Evolutionary conservation across 2,329 filamentous ascomycete genomes (phyloP), one percentile per base, ranked within the genome.

Genomic region (Cladosporium austrohemisphaericum): DNA sequence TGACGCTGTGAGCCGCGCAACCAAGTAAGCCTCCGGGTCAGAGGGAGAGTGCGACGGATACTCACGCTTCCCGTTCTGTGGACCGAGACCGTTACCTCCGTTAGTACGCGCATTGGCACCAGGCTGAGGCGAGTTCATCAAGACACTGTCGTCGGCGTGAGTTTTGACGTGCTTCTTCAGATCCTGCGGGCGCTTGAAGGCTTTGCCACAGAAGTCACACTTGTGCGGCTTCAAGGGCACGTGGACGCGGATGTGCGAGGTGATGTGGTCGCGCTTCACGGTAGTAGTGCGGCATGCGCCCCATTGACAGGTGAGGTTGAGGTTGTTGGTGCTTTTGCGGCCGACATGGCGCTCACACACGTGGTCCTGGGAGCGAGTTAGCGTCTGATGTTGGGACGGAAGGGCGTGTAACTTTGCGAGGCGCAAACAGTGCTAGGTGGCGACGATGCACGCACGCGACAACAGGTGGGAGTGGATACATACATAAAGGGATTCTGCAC

Each of bases 111-210:
- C 60, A 29, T 57, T 58, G 31, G 53, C 51, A 22, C 59, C 59
- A 20, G 81, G 78, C 60, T 83, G 80, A 3, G 81, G 81, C 36
- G 81, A 84, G 60, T 80, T 77, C 53, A 81, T 75, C 54, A 81
- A 75, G 32, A 95, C 88, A 33, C 90, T 94, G 71, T 96, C 92
- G 65, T 97, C 92, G 61, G 92, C 92, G 67, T 97, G 92, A 4
- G 92, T 97, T 83, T 97, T 98, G 71, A 97, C 90, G 69, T 98
- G 93, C 77, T 98, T 98, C 83, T 98, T 97, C 63, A 98, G 71
- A 75, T 98, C 93, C 74, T 98, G 93, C 2, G 93, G 93, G 26
- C 93, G 87, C 81, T 98, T 98, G 80, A 98, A 98, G 1, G 91
- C 91, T 77, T 98, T 98, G 67, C 89, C 89, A 67, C 93, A 98